phyloP scores from a whole-genome alignment of 2,329 filamentous ascomycete species.

The Pleurostoma richardsiae region DNA sequence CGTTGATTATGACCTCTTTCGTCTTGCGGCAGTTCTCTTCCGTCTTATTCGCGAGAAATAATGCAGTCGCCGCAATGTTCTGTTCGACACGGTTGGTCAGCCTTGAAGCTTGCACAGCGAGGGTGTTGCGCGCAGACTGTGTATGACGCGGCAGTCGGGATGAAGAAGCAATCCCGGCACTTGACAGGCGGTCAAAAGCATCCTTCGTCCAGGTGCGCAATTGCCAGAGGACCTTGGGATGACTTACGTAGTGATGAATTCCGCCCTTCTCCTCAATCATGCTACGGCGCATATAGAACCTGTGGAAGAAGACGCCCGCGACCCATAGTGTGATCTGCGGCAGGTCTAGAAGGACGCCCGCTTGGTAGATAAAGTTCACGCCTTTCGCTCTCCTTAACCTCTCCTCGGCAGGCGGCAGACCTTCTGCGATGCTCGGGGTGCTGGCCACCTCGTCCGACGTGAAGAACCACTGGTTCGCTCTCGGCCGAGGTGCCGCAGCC shows the following conservation, averaged over 20 bases:
- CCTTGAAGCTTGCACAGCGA: not conserved
- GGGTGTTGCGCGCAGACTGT: not conserved
- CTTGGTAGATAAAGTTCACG: conserved; percentile 93
- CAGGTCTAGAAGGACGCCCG: conserved; percentile 85
- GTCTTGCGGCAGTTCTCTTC: conserved; percentile 97
- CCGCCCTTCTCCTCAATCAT: conserved; percentile 72
- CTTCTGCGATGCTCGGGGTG: conserved; percentile 80
- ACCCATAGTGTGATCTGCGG: conserved; percentile 91
- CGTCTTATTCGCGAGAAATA: conserved; percentile 95
- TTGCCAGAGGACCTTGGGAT: not conserved
- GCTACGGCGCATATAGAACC: conserved; percentile 88
- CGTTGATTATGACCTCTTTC: conserved; percentile 87
- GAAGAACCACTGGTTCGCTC: conserved; percentile 78
- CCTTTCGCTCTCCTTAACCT: conserved; percentile 80
- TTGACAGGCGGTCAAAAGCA: not conserved
- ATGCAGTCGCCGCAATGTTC: conserved; percentile 81
- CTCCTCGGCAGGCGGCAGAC: conserved; percentile 72
- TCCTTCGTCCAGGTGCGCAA: no score
- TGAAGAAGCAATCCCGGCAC: not conserved
- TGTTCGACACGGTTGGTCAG: conserved; percentile 20
- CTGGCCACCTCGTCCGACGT: conserved; percentile 75
- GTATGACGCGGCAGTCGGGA: not conserved
- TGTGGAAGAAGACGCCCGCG: conserved; percentile 89
- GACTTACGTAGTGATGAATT: conserved; percentile 84
- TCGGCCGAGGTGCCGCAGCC: conserved; percentile 27